phyloP scores from a whole-genome alignment of 2,329 filamentous ascomycete species.

The Parafenestella ontariensis region DNA sequence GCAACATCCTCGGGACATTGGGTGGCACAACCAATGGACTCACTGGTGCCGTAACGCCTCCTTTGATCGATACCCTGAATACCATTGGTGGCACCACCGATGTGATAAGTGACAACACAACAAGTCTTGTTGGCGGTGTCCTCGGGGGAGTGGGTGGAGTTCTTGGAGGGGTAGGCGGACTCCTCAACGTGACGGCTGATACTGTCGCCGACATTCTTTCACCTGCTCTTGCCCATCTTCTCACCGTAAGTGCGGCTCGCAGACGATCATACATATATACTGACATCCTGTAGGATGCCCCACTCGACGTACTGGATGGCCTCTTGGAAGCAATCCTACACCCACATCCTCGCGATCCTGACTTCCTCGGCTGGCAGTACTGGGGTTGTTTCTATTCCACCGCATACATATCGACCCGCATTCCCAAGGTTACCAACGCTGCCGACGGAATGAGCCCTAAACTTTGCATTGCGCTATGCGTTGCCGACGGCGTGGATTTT shows the following conservation, averaged over 20 bases:
- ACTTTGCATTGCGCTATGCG: constrained; percentile 5
- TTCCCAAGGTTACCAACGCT: not conserved
- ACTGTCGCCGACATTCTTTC: constrained; percentile 2
- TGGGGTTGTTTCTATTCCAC: constrained; percentile 8
- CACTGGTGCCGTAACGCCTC: too few species aligned
- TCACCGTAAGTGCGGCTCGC: constrained; percentile 1
- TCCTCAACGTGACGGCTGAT: constrained; percentile 2
- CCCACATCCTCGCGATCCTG: constrained; percentile 9
- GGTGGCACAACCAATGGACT: not conserved
- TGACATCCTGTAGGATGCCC: not conserved
- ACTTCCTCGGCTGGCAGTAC: constrained; percentile 10
- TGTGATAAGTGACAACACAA: too few species aligned
- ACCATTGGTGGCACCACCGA: not conserved
- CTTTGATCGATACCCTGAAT: too few species aligned
- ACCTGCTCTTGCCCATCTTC: not conserved
- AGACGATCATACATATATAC: not conserved
- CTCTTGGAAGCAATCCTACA: not conserved
- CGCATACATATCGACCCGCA: not conserved
- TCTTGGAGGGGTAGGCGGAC: not conserved
- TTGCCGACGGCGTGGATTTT: constrained; percentile 3
- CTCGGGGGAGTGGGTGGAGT: not conserved
- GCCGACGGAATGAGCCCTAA: not conserved
- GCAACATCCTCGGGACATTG: not conserved
- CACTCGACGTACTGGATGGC: not conserved
- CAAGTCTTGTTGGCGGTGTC: not conserved